A percentile compares a stretch with the other conserved stretches of the same genome.
These are phyloP conservation scores for Aspergillus glaucus DNA, from an alignment of 2,329 filamentous ascomycete genomes.

Conservation along the genomic window DNA sequence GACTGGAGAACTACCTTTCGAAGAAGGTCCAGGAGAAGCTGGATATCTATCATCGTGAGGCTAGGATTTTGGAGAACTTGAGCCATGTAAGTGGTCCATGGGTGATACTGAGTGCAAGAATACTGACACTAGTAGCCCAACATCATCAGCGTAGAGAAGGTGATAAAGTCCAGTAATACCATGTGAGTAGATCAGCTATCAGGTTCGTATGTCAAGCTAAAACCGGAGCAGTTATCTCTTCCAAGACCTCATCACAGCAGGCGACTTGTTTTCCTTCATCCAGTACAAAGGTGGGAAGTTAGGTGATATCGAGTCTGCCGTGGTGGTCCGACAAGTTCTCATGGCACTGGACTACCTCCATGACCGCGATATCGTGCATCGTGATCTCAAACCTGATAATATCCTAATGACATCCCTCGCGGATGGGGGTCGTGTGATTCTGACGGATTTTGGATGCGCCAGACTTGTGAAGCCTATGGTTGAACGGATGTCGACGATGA, in stretches of 20 bases:
- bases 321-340: conserved; percentile 51
- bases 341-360: conserved; percentile 56
- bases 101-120: not conserved
- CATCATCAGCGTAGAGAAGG: conserved; percentile 52
- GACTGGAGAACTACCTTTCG: conserved; percentile 11
- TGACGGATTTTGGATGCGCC: conserved; percentile 58
- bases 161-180: conserved; percentile 47
- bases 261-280: conserved; percentile 56
- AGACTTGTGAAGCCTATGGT: conserved; percentile 25
- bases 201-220: conserved; percentile 3
- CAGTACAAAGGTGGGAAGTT: conserved; percentile 45
- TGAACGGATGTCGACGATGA: conserved; percentile 47
- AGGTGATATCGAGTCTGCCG: conserved; percentile 45
- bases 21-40: conserved; percentile 23
- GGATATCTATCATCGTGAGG: conserved; percentile 33
- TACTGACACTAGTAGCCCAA: conserved; percentile 44
- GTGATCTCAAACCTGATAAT: conserved; percentile 60
- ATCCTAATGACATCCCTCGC: conserved; percentile 53
- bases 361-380: conserved; percentile 49
- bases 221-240: conserved; percentile 49
- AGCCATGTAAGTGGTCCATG: conserved; percentile 39
- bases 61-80: conserved; percentile 45
- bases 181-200: conserved; percentile 33
- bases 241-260: conserved; percentile 54
- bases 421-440: conserved; percentile 47